Evolutionary conservation across 2,329 filamentous ascomycete species (phyloP), one percentile per base, ranked within the genome.

Genomic region (Herpotrichia juniperi): DNA sequence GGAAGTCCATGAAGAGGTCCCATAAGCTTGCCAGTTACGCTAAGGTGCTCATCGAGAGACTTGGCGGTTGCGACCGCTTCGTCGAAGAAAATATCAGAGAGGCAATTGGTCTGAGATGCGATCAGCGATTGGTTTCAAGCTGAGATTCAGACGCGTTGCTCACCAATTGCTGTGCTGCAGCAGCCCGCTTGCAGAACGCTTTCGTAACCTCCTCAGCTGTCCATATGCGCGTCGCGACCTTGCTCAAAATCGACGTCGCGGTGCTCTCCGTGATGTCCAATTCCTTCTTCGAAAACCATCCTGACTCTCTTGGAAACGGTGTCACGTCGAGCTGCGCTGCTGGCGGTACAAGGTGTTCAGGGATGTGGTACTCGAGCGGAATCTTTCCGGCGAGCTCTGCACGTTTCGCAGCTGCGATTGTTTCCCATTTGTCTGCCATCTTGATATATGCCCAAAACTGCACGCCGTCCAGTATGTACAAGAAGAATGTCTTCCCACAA

Each of bases 1-100:
- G 85, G 85, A 0, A 88, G 52, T 67, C 86, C 88, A 68, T 91
- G 88, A 1, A 91, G 78, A 1, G 87, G 87, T 0, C 88, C 88
- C 31, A 81, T 72, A 0, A 78, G 68, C 55, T 75, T 70, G 22
- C 77, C 78, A 11, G 73, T 79, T 43, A 69, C 71, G 17, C 70
- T 58, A 3, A 82, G 74, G 51, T 84, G 75, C 1, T 78, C 73
- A 62, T 87, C 83, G 0, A 85, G 75, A 31, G 78, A 72, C 56
- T 79, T 77, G 3, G 83, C 83, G 32, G 75, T 74, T 25, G 74
- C 65, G 42, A 85, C 73, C 2, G 82, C 82, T 64, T 80, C 77
- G 9, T 79, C 69, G 58, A 84, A 83, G 48, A 86, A 76, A 21
- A 80, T 78, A 56, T 86, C 83, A 1, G 80, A 83, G 3, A 87